Conservation (phyloP, 164 flowering plant species). For the Echeveria elegans region DNA sequence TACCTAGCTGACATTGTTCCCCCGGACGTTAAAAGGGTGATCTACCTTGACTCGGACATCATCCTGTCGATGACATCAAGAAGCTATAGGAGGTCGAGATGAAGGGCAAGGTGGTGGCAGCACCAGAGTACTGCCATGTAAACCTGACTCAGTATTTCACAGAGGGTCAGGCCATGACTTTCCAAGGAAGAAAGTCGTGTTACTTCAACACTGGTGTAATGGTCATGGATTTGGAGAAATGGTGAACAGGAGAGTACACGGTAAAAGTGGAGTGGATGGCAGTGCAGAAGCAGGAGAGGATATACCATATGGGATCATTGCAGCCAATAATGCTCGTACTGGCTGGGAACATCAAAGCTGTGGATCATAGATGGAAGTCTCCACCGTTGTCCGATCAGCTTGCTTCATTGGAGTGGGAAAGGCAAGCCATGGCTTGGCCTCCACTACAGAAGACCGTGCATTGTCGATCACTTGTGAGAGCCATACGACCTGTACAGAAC, state of each 20-base stretch:
- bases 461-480: constrained; percentile 46
- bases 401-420: constrained; percentile 66
- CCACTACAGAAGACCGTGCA: constrained; percentile 41
- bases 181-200: constrained; percentile 47
- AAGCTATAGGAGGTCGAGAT: constrained; percentile 46
- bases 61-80: constrained; percentile 53
- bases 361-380: constrained; percentile 49
- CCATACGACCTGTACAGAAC: constrained; percentile 56
- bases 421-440: constrained; percentile 60
- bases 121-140: constrained; percentile 70
- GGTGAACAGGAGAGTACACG: constrained; percentile 54
- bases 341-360: constrained; percentile 43
- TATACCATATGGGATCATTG: constrained; percentile 46
- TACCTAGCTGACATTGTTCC: constrained; percentile 52
- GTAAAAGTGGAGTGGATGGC: constrained; percentile 57
- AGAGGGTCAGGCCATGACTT: constrained; percentile 24
- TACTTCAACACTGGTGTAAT: constrained; percentile 72
- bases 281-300: constrained; percentile 49
- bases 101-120: constrained; percentile 48
- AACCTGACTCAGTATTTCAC: constrained; percentile 62
- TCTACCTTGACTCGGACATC: constrained; percentile 43
- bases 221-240: constrained; percentile 53
- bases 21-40: constrained; percentile 31
- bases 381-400: constrained; percentile 56
- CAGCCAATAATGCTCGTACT: constrained; percentile 55